A percentile compares a stretch with the other conserved stretches of the same genome.
Evolutionary conservation across 2,329 filamentous ascomycete genomes (phyloP).

Genomic region (Alternaria incomplexa): DNA sequence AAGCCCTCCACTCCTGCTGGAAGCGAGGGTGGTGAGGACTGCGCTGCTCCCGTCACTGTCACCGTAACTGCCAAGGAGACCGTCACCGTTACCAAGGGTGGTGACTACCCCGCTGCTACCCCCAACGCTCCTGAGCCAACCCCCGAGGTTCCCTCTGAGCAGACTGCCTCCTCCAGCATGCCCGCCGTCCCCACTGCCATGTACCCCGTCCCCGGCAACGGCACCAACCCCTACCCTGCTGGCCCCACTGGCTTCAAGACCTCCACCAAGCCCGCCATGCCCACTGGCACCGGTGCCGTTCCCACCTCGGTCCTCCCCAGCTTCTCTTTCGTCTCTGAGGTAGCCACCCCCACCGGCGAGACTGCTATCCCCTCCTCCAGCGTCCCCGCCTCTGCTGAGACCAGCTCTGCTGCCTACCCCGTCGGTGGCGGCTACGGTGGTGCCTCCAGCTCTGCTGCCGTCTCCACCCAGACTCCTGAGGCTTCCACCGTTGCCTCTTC

Average conservation of each 20-base stretch:
- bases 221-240: constrained; percentile 31
- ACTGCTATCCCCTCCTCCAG: constrained; percentile 19
- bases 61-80: constrained; percentile 48
- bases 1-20: constrained; percentile 10
- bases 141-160: constrained; percentile 9
- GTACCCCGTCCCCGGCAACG: constrained; percentile 39
- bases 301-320: constrained; percentile 26
- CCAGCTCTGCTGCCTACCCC: constrained; percentile 21
- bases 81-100: constrained; percentile 43
- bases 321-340: constrained; percentile 35
- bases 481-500: constrained; percentile 8
- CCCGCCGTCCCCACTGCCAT: constrained; percentile 24
- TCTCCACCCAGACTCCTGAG: constrained; percentile 15
- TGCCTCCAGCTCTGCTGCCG: constrained; percentile 12
- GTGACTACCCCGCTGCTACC: constrained; percentile 14
- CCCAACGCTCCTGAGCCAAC: constrained; percentile 10
- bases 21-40: constrained; percentile 29
- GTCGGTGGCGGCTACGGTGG: constrained; percentile 17
- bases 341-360: constrained; percentile 17
- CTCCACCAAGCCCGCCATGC: constrained; percentile 32
- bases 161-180: constrained; percentile 13
- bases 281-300: constrained; percentile 24
- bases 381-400: constrained; percentile 13
- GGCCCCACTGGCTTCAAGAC: constrained; percentile 43
- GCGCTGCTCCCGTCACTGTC: constrained; percentile 43